Evolutionary conservation across 164 flowering plant species (phyloP).

Genomic region (Buxus sempervirens): DNA sequence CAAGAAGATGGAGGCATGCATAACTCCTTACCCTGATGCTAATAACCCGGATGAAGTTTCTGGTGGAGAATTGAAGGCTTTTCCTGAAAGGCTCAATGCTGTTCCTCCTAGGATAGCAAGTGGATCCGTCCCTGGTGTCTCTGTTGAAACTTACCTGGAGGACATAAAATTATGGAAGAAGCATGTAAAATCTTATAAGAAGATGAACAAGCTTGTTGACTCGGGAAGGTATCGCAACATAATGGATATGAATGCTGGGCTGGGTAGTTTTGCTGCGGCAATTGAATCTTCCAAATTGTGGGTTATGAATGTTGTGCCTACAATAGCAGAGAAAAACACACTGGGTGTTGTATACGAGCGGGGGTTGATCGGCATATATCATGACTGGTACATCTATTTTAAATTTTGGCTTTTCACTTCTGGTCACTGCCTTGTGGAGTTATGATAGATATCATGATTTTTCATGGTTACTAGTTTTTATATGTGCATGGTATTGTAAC

Average conservation of each 20-base stretch:
- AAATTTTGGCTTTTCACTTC: background rate
- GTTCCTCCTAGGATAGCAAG: conserved; percentile 79
- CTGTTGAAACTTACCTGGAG: conserved; percentile 66
- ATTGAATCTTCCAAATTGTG: conserved; percentile 45
- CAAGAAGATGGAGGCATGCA: conserved; percentile 78
- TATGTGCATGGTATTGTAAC: too few species aligned
- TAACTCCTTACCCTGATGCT: conserved; percentile 64
- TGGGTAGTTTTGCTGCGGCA: conserved; percentile 61
- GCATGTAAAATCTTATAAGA: conserved; percentile 77
- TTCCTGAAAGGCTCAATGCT: conserved; percentile 72
- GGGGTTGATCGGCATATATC: conserved; percentile 93
- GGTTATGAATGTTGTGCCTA: conserved; percentile 86
- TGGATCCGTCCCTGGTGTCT: conserved; percentile 72
- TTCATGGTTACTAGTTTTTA: too few species aligned
- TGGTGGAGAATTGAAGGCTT: conserved; percentile 58
- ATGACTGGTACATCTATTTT: conserved; percentile 66
- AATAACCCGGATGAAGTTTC: conserved; percentile 49
- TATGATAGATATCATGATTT: too few species aligned
- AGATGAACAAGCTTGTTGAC: conserved; percentile 59
- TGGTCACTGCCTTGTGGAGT: background rate
- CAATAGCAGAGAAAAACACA: conserved; percentile 68
- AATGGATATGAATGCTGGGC: conserved; percentile 82
- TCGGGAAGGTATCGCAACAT: conserved; percentile 84
- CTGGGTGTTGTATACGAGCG: conserved; percentile 77
- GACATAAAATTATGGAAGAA: conserved; percentile 77